Base-by-base conservation (phyloP, 305 asterid genomes). In the Striga hermonthica region DNA sequence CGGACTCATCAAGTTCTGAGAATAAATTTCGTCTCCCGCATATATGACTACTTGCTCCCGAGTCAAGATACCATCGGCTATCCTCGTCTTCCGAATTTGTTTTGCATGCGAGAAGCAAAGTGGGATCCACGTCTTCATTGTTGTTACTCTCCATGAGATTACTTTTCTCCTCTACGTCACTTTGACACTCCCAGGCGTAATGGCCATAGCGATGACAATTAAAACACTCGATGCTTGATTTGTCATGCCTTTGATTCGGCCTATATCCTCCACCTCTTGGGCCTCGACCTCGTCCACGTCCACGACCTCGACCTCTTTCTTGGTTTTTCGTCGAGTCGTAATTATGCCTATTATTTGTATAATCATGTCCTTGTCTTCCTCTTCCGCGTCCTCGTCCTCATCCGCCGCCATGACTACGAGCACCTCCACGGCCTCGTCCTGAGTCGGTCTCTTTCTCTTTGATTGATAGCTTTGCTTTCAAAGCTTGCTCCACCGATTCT, bases 31-130 rank as follows among this genome's bases (percentile, higher is more conserved):
- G 16, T 71, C n/a, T n/a, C n/a, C n/a, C n/a, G n/a, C n/a, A n/a
- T n/a, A n/a, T n/a, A n/a, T n/a, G n/a, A n/a, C n/a, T 74, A 41
- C 71, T 71, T 1, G 62, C 54, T 0, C 77, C 68, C 0, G 58
- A 62, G 13, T 76, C 77, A 12, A 76, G 65, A 11, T 13, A 67
- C 69, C 75, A 71, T 0, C 64, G 74, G 14, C 22, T n/a, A 5
- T 28, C 64, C 4, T 57, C 47, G 22, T 62, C 71, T 47, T 28
- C 40, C n/a, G n/a, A n/a, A n/a, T n/a, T n/a, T n/a, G n/a, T n/a
- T n/a, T n/a, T n/a, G n/a, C n/a, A n/a, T n/a, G n/a, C n/a, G n/a
- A n/a, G n/a, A n/a, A n/a, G n/a, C n/a, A n/a, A n/a, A n/a, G n/a
- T n/a, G n/a, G n/a, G n/a, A n/a, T n/a, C n/a, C n/a, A n/a, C n/a